A percentile compares a stretch with the other conserved stretches of the same genome.
phyloP scores from a whole-genome alignment of 2,329 filamentous ascomycete species.

The Pezicula carpinea region DNA sequence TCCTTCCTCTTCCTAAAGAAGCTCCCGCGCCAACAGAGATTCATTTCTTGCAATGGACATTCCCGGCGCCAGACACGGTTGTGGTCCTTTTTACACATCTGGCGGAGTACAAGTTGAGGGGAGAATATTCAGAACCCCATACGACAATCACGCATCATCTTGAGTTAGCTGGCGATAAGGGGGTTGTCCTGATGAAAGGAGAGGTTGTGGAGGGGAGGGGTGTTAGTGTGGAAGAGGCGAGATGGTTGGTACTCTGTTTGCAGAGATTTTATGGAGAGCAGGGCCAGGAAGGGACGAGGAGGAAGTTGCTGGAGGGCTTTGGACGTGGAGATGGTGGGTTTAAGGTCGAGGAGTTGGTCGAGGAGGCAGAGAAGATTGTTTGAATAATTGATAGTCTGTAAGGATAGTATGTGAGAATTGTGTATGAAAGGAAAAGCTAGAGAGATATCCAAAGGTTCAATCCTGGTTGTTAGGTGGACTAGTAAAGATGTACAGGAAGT shows the following conservation, averaged over 20 bases:
- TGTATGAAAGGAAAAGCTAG: not conserved
- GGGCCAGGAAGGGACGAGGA: constrained; percentile 50
- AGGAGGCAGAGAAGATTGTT: constrained; percentile 80
- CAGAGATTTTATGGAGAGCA: constrained; percentile 84
- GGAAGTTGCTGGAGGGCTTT: constrained; percentile 78
- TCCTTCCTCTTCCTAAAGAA: constrained; percentile 75
- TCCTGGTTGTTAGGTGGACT: too few species aligned
- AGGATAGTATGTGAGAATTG: not conserved
- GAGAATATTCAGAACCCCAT: constrained; percentile 86
- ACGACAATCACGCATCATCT: constrained; percentile 91
- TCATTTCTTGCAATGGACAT: constrained; percentile 95
- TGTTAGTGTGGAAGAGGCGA: constrained; percentile 74
- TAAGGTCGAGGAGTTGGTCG: constrained; percentile 76
- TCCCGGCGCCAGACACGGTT: constrained; percentile 65
- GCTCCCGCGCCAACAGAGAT: constrained; percentile 71
- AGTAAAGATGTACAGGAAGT: too few species aligned
- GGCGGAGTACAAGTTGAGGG: constrained; percentile 85
- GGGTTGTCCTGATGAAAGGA: constrained; percentile 82
- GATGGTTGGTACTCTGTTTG: constrained; percentile 86
- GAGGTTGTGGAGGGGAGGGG: constrained; percentile 71
- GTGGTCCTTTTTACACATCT: constrained; percentile 91
- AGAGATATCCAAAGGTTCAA: not conserved
- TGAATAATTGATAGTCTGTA: constrained; percentile 23
- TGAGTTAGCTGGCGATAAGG: constrained; percentile 70
- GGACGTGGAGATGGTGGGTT: constrained; percentile 73